A percentile compares a stretch with the other conserved stretches of the same genome.
Evolutionary conservation across 1,284 basidiomycete species (phyloP).

Genomic region (Sanghuangporus baumii): DNA sequence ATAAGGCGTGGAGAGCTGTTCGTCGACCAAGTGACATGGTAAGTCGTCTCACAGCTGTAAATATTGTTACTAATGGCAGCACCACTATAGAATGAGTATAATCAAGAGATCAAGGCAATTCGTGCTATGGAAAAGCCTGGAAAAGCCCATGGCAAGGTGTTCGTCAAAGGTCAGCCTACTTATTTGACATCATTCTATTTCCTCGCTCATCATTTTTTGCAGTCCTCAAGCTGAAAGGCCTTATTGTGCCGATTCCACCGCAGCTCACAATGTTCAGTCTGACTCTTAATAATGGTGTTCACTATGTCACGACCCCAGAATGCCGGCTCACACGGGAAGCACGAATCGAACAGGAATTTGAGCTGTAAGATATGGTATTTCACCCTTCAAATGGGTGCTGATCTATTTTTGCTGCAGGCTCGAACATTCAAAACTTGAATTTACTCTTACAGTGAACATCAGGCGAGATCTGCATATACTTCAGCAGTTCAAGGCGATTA

Average conservation of each 20-base stretch:
- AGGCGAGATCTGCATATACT: conserved; percentile 78
- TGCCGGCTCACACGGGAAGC: conserved; percentile 56
- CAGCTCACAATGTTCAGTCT: conserved; percentile 77
- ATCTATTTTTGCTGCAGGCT: conserved; percentile 42
- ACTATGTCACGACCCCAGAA: conserved; percentile 92
- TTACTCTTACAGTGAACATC: conserved; percentile 81
- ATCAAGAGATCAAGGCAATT: conserved; percentile 80
- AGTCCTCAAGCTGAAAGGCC: conserved; percentile 76
- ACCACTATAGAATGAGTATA: conserved; percentile 76
- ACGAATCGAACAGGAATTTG: conserved; percentile 88
- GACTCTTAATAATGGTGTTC: conserved; percentile 94
- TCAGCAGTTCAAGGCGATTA: conserved; percentile 62
- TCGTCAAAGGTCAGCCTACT: conserved; percentile 70
- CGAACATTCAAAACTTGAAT: conserved; percentile 86
- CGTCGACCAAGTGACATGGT: conserved; percentile 93
- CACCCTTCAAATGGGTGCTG: not conserved
- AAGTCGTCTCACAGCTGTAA: conserved; percentile 22
- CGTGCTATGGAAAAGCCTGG: conserved; percentile 70
- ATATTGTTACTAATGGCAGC: not conserved
- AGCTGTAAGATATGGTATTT: conserved; percentile 58
- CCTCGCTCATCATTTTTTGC: conserved; percentile 10
- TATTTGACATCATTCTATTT: too few relatives aligned
- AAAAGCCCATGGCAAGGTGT: conserved; percentile 87
- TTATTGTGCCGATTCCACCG: conserved; percentile 70
- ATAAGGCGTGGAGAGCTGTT: conserved; percentile 85